Conservation (phyloP, 1,139 yeast species). For the Taiozyma sp. region DNA sequence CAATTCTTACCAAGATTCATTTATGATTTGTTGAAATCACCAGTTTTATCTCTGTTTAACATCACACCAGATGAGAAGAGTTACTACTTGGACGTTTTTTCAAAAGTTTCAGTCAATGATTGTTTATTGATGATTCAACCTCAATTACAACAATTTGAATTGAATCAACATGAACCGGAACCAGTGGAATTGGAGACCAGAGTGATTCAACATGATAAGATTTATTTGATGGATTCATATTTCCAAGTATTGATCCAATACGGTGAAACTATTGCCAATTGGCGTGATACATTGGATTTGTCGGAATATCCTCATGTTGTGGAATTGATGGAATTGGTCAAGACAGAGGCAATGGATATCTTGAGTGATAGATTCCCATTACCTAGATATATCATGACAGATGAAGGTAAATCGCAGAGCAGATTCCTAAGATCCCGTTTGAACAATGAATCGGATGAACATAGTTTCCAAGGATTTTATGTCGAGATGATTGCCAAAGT, state of each 20-base stretch:
- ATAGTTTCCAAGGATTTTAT: conserved; percentile 4
- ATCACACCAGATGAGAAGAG: conserved; percentile 71
- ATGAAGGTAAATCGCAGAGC: conserved; percentile 65
- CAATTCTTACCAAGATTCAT: conserved; percentile 61
- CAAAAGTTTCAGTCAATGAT: conserved; percentile 51
- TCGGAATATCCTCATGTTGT: conserved; percentile 53
- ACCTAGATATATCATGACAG: conserved; percentile 60
- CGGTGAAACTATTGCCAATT: conserved; percentile 54
- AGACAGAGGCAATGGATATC: conserved; percentile 51
- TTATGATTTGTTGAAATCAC: conserved; percentile 60
- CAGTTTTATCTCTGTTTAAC: conserved; percentile 60
- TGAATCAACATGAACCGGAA: background rate
- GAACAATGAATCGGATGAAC: conserved; percentile 26
- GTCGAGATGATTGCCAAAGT: background rate
- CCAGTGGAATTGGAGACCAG: conserved; percentile 45
- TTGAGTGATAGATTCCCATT: conserved; percentile 48
- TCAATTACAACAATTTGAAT: conserved; percentile 37
- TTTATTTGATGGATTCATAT: conserved; percentile 56
- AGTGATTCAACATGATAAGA: conserved; percentile 50
- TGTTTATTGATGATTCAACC: conserved; percentile 65
- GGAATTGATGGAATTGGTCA: conserved; percentile 50
- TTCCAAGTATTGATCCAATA: conserved; percentile 62
- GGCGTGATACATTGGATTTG: conserved; percentile 58
- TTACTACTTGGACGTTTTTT: conserved; percentile 55
- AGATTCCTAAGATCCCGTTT: conserved; percentile 59